These are phyloP conservation scores for Dunaliella primolecta DNA, from an alignment of 139 green algal species.

Conservation along the genomic window DNA sequence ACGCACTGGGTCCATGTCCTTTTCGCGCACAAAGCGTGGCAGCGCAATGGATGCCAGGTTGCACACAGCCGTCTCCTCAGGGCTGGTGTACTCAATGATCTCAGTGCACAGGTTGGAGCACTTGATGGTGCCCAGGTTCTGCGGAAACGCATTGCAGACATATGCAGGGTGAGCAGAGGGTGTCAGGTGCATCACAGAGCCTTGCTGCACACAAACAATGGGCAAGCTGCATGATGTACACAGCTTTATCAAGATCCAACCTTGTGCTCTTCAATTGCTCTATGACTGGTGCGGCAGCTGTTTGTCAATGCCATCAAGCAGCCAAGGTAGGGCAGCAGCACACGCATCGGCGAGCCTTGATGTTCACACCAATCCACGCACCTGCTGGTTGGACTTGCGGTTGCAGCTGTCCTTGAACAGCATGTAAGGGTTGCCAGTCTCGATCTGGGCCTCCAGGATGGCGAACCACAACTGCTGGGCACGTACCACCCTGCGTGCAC, in stretches of 20 bases:
- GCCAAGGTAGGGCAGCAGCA: too few species aligned
- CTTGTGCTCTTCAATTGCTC: too few species aligned
- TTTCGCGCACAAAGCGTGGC: constrained; percentile 70
- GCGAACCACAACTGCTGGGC: constrained; percentile 99
- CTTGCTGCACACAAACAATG: background rate
- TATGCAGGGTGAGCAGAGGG: background rate
- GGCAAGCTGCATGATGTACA: background rate
- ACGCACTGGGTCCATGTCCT: constrained; percentile 31
- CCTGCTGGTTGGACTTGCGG: constrained; percentile 94
- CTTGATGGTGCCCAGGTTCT: constrained; percentile 97
- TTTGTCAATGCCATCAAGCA: too few species aligned
- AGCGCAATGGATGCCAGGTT: constrained; percentile 98
- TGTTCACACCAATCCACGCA: too few species aligned
- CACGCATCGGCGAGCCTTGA: too few species aligned
- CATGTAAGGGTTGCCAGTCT: constrained; percentile 99
- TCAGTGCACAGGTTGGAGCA: constrained; percentile 99
- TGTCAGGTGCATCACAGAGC: constrained; percentile 49
- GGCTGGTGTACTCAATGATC: constrained; percentile 95
- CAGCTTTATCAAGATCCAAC: too few species aligned
- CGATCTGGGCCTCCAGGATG: constrained; percentile 96
- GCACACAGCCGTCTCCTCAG: constrained; percentile 97
- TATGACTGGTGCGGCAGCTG: too few species aligned
- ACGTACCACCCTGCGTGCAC: constrained; percentile 75
- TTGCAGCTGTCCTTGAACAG: constrained; percentile 98
- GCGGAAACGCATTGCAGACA: constrained; percentile 23